These are phyloP conservation scores for Solanum pimpinellifolium DNA, from an alignment of 257 asterid species.

Conservation along the genomic window DNA sequence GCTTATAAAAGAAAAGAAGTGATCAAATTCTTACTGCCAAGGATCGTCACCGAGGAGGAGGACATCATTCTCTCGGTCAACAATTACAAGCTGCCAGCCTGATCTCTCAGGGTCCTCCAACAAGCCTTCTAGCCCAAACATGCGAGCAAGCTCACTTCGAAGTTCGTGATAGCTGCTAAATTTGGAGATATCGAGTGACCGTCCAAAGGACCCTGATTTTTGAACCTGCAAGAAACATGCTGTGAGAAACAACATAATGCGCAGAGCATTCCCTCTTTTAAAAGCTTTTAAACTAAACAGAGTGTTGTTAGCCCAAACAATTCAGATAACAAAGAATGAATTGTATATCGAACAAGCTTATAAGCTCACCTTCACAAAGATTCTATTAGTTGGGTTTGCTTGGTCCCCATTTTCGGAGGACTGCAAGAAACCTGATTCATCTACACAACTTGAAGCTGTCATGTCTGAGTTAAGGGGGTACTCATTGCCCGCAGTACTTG, in stretches of 20 bases:
- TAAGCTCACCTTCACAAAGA: conserved; percentile 77
- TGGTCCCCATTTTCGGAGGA: conserved; percentile 75
- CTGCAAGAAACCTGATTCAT: conserved; percentile 82
- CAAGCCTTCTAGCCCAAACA: conserved; percentile 90
- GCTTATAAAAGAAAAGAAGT: background rate
- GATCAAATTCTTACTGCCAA: conserved; percentile 71
- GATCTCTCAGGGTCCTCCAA: conserved; percentile 99
- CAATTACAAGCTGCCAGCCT: conserved; percentile 99
- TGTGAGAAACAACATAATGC: background rate
- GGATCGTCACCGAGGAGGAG: conserved; percentile 99
- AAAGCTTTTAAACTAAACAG: background rate
- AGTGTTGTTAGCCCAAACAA: background rate
- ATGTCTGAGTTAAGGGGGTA: conserved; percentile 62
- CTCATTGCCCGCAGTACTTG: conserved; percentile 35
- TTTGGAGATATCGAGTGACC: conserved; percentile 87
- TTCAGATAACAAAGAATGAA: background rate
- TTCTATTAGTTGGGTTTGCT: conserved; percentile 37
- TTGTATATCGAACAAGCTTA: background rate
- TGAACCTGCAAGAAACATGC: conserved; percentile 56
- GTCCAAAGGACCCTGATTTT: conserved; percentile 82
- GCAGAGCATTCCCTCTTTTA: background rate
- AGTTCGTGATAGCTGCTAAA: conserved; percentile 89
- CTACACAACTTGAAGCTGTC: conserved; percentile 76
- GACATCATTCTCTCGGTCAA: conserved; percentile 92
- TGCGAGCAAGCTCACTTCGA: conserved; percentile 79